phyloP scores from a whole-genome alignment of 1,284 basidiomycete genomes.

The Cystobasidium pallidum region DNA sequence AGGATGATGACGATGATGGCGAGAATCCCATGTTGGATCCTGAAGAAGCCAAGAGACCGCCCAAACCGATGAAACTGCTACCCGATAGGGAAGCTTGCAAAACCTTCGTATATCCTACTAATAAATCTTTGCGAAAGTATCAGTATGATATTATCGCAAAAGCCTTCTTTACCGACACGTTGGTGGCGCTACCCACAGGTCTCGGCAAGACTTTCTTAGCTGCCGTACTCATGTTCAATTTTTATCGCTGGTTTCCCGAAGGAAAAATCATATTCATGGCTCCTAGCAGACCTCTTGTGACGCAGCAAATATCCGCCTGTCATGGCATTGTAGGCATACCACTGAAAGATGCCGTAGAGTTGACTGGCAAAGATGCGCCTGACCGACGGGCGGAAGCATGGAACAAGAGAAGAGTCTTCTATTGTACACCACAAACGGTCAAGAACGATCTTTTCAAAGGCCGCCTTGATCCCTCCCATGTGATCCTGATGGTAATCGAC shows the following conservation, averaged over 20 bases:
- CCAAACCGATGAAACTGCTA: slow-evolving; percentile 73
- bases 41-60: slow-evolving; percentile 58
- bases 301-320: slow-evolving; percentile 92
- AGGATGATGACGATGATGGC: slow-evolving; percentile 49
- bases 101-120: slow-evolving; percentile 91
- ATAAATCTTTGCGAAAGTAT: slow-evolving; percentile 75
- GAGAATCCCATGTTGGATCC: slow-evolving; percentile 49
- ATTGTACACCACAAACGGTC: slow-evolving; percentile 97
- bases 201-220: slow-evolving; percentile 98
- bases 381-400: slow-evolving; percentile 61
- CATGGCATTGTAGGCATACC: slow-evolving; percentile 94
- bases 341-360: slow-evolving; percentile 77
- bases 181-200: slow-evolving; percentile 94
- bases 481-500: slow-evolving; percentile 83
- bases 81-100: slow-evolving; percentile 76
- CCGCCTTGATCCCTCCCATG: slow-evolving; percentile 75
- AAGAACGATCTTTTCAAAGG: slow-evolving; percentile 80
- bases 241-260: slow-evolving; percentile 87
- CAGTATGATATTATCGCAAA: slow-evolving; percentile 91
- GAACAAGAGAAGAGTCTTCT: slow-evolving; percentile 86
- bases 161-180: slow-evolving; percentile 87
- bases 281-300: slow-evolving; percentile 91
- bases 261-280: slow-evolving; percentile 95
- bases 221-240: slow-evolving; percentile 78
- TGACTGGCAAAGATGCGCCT: slow-evolving; percentile 73